A percentile compares a stretch with the other conserved stretches of the same genome.
These are phyloP conservation scores for Neonectria punicea DNA, from an alignment of 2,329 filamentous ascomycete genomes.

Conservation along the genomic window DNA sequence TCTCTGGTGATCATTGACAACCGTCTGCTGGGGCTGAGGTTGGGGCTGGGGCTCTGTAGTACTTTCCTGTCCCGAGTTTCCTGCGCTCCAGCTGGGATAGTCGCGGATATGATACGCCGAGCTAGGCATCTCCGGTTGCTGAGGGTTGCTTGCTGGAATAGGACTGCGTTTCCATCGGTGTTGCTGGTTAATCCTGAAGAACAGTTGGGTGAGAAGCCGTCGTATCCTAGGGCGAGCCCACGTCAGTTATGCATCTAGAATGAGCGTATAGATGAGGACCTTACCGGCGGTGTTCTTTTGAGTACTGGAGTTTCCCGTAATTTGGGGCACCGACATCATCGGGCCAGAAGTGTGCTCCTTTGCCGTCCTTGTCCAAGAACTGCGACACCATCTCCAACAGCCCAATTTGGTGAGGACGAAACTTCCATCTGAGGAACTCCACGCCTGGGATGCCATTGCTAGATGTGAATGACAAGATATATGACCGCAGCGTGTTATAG, in stretches of 20 bases:
- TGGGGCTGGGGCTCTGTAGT: not conserved
- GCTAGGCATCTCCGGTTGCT: not conserved
- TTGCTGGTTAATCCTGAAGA: constrained; percentile 17
- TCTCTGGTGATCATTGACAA: not conserved
- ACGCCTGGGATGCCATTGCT: not conserved
- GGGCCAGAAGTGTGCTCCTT: constrained; percentile 35
- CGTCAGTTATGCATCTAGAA: not conserved
- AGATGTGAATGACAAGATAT: constrained; percentile 23
- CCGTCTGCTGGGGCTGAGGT: not conserved
- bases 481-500: constrained; percentile 22
- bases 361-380: constrained; percentile 30
- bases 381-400: constrained; percentile 29
- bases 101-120: not conserved
- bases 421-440: constrained; percentile 27
- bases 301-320: constrained; percentile 21
- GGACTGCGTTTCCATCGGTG: constrained; percentile 8
- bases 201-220: constrained; percentile 7
- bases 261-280: not conserved
- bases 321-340: not conserved
- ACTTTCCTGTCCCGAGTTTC: not conserved
- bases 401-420: constrained; percentile 26
- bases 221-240: constrained; percentile 3
- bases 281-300: constrained; percentile 22
- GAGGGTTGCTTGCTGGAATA: not conserved
- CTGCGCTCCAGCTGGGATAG: not conserved